phyloP scores from a whole-genome alignment of 169 alveolate species.

The Babesia sp. region DNA sequence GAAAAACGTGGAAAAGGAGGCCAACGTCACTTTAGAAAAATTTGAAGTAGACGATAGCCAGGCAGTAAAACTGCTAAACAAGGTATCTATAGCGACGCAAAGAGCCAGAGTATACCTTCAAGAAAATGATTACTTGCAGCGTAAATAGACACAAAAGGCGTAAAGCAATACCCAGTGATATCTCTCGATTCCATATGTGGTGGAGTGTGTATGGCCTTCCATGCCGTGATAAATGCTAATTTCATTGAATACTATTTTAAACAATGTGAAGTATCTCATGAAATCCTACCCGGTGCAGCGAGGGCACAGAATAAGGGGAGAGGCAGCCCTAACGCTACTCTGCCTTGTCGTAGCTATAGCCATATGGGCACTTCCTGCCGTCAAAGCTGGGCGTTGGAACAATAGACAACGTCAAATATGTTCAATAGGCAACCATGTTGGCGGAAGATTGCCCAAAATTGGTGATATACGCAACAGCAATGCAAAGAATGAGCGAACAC shows the following conservation, averaged over 20 bases:
- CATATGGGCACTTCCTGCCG: background rate
- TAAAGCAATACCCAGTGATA: background rate
- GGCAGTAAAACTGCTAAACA: slow-evolving; percentile 86
- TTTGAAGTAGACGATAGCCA: slow-evolving; percentile 83
- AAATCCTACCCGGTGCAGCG: background rate
- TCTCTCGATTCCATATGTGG: background rate
- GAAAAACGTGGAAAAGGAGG: slow-evolving; percentile 74
- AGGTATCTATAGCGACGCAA: slow-evolving; percentile 89
- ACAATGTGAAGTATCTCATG: background rate
- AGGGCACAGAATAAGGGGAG: background rate
- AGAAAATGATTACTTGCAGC: slow-evolving; percentile 27
- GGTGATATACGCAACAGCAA: background rate
- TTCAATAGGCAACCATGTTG: background rate
- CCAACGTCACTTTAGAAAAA: slow-evolving; percentile 71
- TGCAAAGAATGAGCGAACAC: background rate
- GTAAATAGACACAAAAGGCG: slow-evolving; percentile 9
- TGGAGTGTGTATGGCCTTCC: slow-evolving; percentile 31
- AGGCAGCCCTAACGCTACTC: background rate
- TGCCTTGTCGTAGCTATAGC: background rate
- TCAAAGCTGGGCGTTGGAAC: background rate
- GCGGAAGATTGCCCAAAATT: background rate
- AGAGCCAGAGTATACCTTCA: slow-evolving; percentile 64
- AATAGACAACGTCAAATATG: background rate
- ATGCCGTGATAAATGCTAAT: background rate
- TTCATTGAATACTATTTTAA: background rate